phyloP scores from a whole-genome alignment of 345 rosid species.

The Erysimum cheiranthoides region DNA sequence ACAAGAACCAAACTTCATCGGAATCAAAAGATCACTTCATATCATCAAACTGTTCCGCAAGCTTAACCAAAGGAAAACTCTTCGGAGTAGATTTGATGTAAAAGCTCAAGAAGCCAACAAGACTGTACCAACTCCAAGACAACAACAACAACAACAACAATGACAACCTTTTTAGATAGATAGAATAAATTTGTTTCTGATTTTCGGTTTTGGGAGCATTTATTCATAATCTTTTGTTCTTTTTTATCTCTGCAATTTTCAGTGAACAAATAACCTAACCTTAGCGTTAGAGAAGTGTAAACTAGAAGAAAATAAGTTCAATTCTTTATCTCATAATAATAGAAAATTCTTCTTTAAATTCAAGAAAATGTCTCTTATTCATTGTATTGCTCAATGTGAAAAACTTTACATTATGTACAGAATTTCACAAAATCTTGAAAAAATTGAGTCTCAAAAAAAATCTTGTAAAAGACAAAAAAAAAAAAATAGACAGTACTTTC shows the following conservation, averaged over 20 bases:
- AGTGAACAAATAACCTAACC: constrained; percentile 37
- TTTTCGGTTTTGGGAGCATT: constrained; percentile 6
- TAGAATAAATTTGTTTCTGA: constrained; percentile 27
- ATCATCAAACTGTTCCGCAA: constrained; percentile 42
- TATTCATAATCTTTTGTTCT: constrained; percentile 33
- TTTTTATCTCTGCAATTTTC: neutral
- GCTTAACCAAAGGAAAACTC: constrained; percentile 41
- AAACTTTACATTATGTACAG: constrained; percentile 4
- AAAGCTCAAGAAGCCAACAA: constrained; percentile 29
- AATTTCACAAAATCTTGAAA: constrained; percentile 24
- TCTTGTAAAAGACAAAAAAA: neutral
- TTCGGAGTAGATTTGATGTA: constrained; percentile 52
- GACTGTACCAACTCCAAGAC: constrained; percentile 24
- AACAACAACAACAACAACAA: neutral
- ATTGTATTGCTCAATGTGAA: neutral
- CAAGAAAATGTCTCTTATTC: neutral
- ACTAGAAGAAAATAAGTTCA: constrained; percentile 19
- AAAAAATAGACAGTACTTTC: neutral
- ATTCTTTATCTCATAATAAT: constrained; percentile 30
- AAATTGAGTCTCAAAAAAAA: neutral
- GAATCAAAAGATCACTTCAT: constrained; percentile 42
- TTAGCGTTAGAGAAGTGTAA: constrained; percentile 45
- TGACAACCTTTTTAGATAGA: constrained; percentile 36
- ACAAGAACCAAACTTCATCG: constrained; percentile 44
- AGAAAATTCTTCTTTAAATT: constrained; percentile 16